phyloP scores from a whole-genome alignment of 2,329 filamentous ascomycete genomes.

The Macrophomina pseudophaseolina region DNA sequence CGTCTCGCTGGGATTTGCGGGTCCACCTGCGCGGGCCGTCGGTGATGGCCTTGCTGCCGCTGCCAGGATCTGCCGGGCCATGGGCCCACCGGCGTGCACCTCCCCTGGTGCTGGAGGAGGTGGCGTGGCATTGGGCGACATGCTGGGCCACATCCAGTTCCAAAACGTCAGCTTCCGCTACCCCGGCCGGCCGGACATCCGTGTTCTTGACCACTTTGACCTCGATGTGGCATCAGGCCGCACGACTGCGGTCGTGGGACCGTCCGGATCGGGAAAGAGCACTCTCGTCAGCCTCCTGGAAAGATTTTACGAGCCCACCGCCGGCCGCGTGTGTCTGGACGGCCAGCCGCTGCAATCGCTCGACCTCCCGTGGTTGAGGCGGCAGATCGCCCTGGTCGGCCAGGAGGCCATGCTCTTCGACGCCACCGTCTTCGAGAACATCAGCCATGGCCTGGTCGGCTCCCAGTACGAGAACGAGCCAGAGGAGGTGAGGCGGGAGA shows the following conservation, averaged over 20 bases:
- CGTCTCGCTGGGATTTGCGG: conserved; percentile 32
- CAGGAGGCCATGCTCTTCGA: conserved; percentile 93
- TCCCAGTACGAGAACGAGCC: conserved; percentile 70
- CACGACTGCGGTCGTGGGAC: conserved; percentile 89
- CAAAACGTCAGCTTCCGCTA: conserved; percentile 90
- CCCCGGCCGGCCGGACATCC: conserved; percentile 87
- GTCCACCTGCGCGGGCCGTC: conserved; percentile 83
- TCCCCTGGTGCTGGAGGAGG: background rate
- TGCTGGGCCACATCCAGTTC: conserved; percentile 65
- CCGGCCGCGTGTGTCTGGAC: conserved; percentile 78
- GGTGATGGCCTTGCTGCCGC: conserved; percentile 82
- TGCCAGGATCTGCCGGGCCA: conserved; percentile 89
- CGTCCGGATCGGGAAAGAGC: conserved; percentile 92
- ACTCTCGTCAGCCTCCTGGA: conserved; percentile 94
- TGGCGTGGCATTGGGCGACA: background rate
- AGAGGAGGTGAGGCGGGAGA: conserved; percentile 54
- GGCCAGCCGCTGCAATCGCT: conserved; percentile 79
- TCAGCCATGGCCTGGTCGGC: conserved; percentile 87
- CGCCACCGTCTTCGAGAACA: conserved; percentile 88
- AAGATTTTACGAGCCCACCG: conserved; percentile 90
- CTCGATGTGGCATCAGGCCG: conserved; percentile 85
- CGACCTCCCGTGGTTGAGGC: conserved; percentile 88
- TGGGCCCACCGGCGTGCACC: conserved; percentile 44
- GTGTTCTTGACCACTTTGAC: conserved; percentile 83
- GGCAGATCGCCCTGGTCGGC: conserved; percentile 89